Evolutionary conservation across 345 rosid species (phyloP).

Genomic region (Salix suchowensis): DNA sequence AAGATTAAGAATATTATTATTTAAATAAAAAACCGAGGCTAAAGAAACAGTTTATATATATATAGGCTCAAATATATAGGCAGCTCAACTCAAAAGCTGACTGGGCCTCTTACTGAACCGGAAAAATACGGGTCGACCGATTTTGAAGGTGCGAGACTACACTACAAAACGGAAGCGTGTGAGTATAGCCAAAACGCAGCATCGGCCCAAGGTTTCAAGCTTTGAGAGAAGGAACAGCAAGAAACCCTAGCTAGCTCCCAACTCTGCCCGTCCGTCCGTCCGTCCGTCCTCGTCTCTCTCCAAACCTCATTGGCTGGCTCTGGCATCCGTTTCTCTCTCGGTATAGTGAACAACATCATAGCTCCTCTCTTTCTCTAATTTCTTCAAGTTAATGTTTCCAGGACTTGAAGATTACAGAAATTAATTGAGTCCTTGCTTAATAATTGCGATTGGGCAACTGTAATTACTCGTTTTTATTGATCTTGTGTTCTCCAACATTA

Average conservation of each 20-base stretch:
- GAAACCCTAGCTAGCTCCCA: neutral
- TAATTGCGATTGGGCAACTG: neutral
- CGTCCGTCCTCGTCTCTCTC: neutral
- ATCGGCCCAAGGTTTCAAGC: neutral
- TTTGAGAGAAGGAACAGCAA: neutral
- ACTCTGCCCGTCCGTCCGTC: neutral
- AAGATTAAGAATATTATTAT: too few species aligned
- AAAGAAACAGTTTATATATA: too few species aligned
- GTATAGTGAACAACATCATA: neutral
- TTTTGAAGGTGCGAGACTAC: too few species aligned
- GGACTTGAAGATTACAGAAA: neutral
- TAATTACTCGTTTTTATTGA: neutral
- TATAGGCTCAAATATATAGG: too few species aligned
- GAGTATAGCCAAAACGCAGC: neutral
- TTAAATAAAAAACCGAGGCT: too few species aligned
- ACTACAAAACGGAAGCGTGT: neutral
- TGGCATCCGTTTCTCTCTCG: neutral
- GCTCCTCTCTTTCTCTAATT: neutral
- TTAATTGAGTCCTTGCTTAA: neutral
- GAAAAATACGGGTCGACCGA: too few species aligned
- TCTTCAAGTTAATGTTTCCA: neutral
- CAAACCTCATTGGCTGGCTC: neutral
- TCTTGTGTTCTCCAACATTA: neutral
- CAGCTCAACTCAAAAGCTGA: too few species aligned
- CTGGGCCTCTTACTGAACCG: too few species aligned